Evolutionary conservation across 805 yeast species (phyloP).

Genomic region (Zygoascus biomembranicola): DNA sequence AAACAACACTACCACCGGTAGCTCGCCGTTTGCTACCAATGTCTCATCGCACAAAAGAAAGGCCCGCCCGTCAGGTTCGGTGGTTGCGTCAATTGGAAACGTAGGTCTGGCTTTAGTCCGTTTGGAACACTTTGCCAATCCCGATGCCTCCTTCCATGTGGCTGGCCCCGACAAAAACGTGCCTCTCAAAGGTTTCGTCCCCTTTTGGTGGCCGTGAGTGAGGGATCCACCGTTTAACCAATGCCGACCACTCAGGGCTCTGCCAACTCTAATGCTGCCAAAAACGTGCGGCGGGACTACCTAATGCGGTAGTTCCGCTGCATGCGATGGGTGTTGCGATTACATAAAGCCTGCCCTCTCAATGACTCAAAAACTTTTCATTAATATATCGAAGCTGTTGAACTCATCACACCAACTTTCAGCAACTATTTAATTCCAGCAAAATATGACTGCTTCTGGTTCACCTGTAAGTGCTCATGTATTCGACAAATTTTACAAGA

Average conservation of each 20-base stretch:
- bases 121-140: conserved; percentile 36
- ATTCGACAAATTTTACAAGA: neutral
- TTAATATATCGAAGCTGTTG: neutral
- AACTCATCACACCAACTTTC: neutral
- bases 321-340: neutral
- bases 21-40: neutral
- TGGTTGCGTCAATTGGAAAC: conserved; percentile 49
- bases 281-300: neutral
- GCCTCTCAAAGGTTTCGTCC: conserved; percentile 46
- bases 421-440: neutral
- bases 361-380: neutral
- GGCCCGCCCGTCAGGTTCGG: conserved; percentile 50
- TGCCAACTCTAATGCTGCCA: neutral
- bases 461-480: neutral
- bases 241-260: neutral
- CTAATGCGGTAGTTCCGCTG: neutral
- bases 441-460: neutral
- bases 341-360: neutral
- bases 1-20: neutral
- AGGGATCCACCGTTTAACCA: neutral
- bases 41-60: neutral
- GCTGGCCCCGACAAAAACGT: conserved; percentile 20
- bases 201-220: conserved; percentile 67
- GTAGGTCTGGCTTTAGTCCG: conserved; percentile 59
- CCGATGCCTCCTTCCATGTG: conserved; percentile 27